Conservation (phyloP, 2,329 filamentous ascomycete species). For the Venturia pyrina region DNA sequence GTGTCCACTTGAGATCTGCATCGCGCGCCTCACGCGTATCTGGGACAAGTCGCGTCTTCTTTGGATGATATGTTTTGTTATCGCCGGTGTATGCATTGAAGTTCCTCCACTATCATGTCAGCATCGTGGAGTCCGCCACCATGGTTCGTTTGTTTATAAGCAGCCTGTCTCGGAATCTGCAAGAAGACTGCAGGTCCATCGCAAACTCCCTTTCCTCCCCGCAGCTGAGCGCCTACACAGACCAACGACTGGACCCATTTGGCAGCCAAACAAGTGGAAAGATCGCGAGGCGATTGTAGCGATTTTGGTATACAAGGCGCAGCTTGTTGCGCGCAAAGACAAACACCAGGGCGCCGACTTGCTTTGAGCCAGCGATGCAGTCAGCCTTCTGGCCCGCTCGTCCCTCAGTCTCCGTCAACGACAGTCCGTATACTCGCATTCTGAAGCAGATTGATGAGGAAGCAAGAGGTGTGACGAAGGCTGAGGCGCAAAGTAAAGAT, state of each 20-base stretch:
- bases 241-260: neutral
- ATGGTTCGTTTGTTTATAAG: neutral
- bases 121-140: neutral
- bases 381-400: neutral
- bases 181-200: neutral
- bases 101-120: neutral
- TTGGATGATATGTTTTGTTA: neutral
- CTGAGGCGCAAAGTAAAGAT: neutral
- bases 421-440: slow-evolving; percentile 5
- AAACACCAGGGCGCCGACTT: neutral
- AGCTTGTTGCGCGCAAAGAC: neutral
- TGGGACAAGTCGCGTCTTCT: no score
- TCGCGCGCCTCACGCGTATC: no score
- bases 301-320: neutral
- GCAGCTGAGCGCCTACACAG: neutral
- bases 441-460: slow-evolving; percentile 1
- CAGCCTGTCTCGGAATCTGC: neutral
- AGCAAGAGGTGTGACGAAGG: neutral
- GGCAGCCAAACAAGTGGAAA: neutral
- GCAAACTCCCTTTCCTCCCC: neutral
- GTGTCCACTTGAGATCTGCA: neutral
- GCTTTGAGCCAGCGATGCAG: neutral
- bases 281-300: neutral
- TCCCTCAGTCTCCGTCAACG: neutral
- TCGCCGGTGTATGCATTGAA: neutral